These are phyloP conservation scores for Hypoxylon rickii DNA, from an alignment of 495 filamentous ascomycete genomes.

Conservation along the genomic window DNA sequence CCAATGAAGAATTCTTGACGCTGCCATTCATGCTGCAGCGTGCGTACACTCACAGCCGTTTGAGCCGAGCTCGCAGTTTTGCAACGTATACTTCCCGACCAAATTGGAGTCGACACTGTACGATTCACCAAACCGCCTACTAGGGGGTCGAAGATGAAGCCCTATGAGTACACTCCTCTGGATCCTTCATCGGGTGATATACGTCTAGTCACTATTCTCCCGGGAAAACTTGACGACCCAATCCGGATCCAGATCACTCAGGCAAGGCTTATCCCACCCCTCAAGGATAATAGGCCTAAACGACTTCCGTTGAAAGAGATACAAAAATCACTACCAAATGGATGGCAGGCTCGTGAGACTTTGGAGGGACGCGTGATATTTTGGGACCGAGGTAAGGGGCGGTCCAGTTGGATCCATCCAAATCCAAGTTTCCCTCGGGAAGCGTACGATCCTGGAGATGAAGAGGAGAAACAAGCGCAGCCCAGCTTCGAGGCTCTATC, in stretches of 20 bases:
- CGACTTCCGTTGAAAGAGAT: conserved; percentile 6
- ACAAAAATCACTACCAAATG: conserved; percentile 1
- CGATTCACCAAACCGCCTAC: neutral
- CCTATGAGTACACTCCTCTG: conserved; percentile 13
- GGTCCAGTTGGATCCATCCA: conserved; percentile 15
- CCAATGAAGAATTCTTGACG: neutral
- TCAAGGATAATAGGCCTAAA: neutral
- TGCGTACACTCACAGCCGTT: neutral
- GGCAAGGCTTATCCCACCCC: neutral
- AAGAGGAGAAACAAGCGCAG: neutral
- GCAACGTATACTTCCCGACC: neutral
- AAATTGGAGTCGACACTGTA: neutral
- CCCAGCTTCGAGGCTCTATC: conserved; percentile 18
- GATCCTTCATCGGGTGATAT: conserved; percentile 9
- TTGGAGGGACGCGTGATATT: conserved; percentile 15
- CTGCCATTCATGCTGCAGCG: neutral
- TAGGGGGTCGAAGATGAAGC: neutral
- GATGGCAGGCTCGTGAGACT: conserved; percentile 8
- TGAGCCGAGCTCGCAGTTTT: neutral
- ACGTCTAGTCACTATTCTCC: conserved; percentile 20
- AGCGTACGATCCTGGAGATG: neutral
- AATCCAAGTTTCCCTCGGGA: conserved; percentile 3
- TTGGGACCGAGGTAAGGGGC: neutral
- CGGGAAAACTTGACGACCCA: conserved; percentile 10
- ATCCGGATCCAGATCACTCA: conserved; percentile 22